Percentiles rank a stretch among this genome's conserved stretches.
phyloP scores from a whole-genome alignment of 2,329 filamentous ascomycete genomes.

The Shiraia sp. region DNA sequence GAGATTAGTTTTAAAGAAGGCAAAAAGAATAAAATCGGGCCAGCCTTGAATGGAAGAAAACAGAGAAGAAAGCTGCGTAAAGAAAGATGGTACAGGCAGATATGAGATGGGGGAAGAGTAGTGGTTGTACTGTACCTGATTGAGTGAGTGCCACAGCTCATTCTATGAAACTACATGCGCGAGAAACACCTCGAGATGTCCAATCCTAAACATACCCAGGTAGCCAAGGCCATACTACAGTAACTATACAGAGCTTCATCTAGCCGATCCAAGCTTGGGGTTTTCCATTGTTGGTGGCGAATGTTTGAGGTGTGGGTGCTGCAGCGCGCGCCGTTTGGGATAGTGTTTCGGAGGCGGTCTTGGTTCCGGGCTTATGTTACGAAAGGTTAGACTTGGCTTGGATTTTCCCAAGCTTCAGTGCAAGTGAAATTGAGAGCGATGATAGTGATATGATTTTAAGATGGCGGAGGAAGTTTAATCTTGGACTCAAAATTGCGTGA shows the following conservation, averaged over 20 bases:
- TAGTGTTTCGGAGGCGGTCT: constrained; percentile 31
- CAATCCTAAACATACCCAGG: constrained; percentile 13
- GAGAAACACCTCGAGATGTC: neutral
- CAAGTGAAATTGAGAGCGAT: no score
- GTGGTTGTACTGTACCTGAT: neutral
- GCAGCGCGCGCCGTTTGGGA: constrained; percentile 31
- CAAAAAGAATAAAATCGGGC: constrained; percentile 1
- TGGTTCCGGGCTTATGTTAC: constrained; percentile 7
- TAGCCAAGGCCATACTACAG: constrained; percentile 22
- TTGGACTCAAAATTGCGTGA: no score
- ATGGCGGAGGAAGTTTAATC: no score
- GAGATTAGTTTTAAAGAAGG: constrained; percentile 4
- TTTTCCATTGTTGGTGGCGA: constrained; percentile 5
- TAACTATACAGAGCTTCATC: constrained; percentile 14
- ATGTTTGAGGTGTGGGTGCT: constrained; percentile 33
- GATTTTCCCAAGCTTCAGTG: no score
- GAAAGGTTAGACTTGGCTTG: no score
- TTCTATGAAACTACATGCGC: neutral
- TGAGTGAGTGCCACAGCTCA: neutral
- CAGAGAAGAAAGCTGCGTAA: constrained; percentile 3
- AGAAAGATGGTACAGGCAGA: neutral
- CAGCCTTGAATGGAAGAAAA: constrained; percentile 2
- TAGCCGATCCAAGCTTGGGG: constrained; percentile 20
- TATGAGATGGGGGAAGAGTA: no score
- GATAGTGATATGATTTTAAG: no score